These are phyloP conservation scores for Ogataea chonburiensis DNA, from an alignment of 805 yeast genomes.

Conservation along the genomic window DNA sequence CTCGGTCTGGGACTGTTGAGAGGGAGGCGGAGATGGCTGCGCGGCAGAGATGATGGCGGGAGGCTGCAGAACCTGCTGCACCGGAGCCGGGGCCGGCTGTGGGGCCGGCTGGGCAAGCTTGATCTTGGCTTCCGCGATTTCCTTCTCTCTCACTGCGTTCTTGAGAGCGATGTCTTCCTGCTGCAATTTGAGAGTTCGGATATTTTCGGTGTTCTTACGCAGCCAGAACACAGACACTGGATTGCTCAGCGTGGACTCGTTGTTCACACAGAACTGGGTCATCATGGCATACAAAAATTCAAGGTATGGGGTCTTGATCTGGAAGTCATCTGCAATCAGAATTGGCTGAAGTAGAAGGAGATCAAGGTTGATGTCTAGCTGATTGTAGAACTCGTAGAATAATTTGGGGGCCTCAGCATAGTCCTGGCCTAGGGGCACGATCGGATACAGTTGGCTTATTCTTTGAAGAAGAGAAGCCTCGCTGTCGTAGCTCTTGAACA, in stretches of 20 bases:
- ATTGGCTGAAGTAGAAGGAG: constrained; percentile 82
- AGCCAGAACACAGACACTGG: constrained; percentile 34
- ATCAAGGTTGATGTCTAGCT: constrained; percentile 65
- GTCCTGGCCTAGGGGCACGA: constrained; percentile 26
- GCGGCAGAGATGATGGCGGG: constrained; percentile 22
- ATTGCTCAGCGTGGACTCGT: constrained; percentile 37
- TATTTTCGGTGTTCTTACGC: constrained; percentile 32
- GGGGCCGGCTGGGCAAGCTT: constrained; percentile 26
- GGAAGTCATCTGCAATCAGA: constrained; percentile 82
- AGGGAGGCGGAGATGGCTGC: constrained; percentile 9
- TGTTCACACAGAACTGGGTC: constrained; percentile 58
- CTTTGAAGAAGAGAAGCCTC: constrained; percentile 57
- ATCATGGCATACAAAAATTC: constrained; percentile 81
- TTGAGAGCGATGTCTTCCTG: constrained; percentile 27
- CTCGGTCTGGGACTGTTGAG: constrained; percentile 20
- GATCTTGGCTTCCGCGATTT: constrained; percentile 21
- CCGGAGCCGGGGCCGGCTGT: constrained; percentile 1
- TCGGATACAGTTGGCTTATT: constrained; percentile 49
- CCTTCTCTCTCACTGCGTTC: constrained; percentile 32
- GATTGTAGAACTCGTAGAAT: constrained; percentile 63
- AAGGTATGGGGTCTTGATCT: constrained; percentile 84
- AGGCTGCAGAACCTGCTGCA: constrained; percentile 3
- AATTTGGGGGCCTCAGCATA: constrained; percentile 53
- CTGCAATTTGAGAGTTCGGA: constrained; percentile 27
- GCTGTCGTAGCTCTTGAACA: constrained; percentile 67